These are phyloP conservation scores for Boletellus deceptivus DNA, from an alignment of 1,284 basidiomycete species.

Conservation along the genomic window DNA sequence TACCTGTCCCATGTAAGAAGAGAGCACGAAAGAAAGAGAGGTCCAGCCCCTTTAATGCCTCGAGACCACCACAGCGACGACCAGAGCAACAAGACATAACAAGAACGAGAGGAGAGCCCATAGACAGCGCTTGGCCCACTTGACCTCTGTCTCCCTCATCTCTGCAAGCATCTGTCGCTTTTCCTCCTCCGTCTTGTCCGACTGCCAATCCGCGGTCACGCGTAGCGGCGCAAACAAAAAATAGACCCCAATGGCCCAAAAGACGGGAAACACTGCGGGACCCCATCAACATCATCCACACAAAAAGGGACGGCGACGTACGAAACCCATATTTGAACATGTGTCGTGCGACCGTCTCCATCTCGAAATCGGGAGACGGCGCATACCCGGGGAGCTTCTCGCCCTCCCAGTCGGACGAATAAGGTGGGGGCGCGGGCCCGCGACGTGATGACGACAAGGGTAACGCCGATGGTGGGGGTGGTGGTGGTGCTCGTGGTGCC, in stretches of 20 bases:
- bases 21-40: background rate
- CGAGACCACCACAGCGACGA: conserved; percentile 23
- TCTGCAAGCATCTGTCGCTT: conserved; percentile 34
- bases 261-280: conserved; percentile 41
- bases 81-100: conserved; percentile 22
- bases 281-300: background rate
- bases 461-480: too few species aligned
- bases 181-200: conserved; percentile 37
- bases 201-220: conserved; percentile 39
- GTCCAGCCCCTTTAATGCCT: conserved; percentile 21
- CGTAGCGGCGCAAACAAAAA: conserved; percentile 40
- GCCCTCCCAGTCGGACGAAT: conserved; percentile 31
- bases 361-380: conserved; percentile 14
- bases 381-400: conserved; percentile 31
- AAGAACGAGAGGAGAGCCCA: conserved; percentile 30
- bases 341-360: conserved; percentile 32
- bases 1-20: too few species aligned
- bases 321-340: conserved; percentile 34
- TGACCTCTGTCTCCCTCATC: conserved; percentile 37
- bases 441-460: too few species aligned
- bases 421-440: conserved; percentile 23
- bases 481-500: conserved; percentile 9
- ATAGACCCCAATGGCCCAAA: conserved; percentile 41
- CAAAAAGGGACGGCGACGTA: conserved; percentile 9
- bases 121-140: conserved; percentile 44